Conservation (phyloP, 2,329 filamentous ascomycete genomes). For the Microdochium trichocladiopsis region DNA sequence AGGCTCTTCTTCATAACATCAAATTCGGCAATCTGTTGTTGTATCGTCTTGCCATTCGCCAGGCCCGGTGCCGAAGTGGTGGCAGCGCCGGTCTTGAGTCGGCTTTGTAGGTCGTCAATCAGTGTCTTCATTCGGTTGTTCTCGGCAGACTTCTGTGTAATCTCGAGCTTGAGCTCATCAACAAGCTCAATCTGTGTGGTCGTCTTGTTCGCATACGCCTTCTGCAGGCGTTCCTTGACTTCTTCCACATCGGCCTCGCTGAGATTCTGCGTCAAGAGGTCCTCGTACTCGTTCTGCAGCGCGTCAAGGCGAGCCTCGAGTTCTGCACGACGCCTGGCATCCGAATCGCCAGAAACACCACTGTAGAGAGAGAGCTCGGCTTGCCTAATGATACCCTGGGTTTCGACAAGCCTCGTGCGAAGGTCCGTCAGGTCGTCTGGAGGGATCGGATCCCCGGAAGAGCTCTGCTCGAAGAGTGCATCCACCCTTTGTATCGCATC, state of each 20-base stretch:
- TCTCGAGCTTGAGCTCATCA: constrained; percentile 69
- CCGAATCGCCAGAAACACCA: constrained; percentile 53
- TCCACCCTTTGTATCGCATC: constrained; percentile 81
- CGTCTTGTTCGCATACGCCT: constrained; percentile 69
- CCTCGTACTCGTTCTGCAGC: constrained; percentile 78
- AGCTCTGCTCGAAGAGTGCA: constrained; percentile 67
- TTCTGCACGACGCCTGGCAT: constrained; percentile 64
- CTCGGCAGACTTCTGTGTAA: constrained; percentile 72
- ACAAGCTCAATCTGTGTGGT: constrained; percentile 67
- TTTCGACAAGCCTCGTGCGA: constrained; percentile 73
- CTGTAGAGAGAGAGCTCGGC: constrained; percentile 82
- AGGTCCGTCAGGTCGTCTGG: constrained; percentile 76
- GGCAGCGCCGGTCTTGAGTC: constrained; percentile 55
- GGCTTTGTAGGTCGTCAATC: constrained; percentile 72
- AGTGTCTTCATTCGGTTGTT: constrained; percentile 73
- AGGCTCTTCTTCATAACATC: constrained; percentile 99
- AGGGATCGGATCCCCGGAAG: constrained; percentile 70
- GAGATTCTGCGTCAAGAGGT: constrained; percentile 72
- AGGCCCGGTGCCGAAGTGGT: constrained; percentile 42
- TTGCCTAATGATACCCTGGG: constrained; percentile 87
- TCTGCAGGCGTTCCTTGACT: constrained; percentile 71
- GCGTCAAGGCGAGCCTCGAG: constrained; percentile 69
- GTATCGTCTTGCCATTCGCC: constrained; percentile 81
- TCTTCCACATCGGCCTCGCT: constrained; percentile 74
- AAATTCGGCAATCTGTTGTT: constrained; percentile 97